Evolutionary conservation across 2,329 filamentous ascomycete genomes (phyloP).

Genomic region (Colletotrichum zoysiae): DNA sequence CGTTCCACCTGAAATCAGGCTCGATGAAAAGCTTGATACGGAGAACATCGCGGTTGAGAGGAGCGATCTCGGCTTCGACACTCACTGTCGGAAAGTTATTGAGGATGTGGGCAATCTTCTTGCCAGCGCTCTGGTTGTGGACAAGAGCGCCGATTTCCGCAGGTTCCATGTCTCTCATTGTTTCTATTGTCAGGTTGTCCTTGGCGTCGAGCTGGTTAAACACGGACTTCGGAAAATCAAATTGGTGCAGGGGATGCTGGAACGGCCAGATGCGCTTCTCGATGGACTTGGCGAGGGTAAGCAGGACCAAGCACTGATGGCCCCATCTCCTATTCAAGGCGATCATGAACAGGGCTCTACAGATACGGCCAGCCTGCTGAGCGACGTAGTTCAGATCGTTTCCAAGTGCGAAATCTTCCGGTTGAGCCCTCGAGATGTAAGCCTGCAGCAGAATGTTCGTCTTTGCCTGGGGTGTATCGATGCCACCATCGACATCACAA

Average conservation of each 20-base stretch:
- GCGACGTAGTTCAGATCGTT: conserved; percentile 96
- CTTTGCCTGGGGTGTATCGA: conserved; percentile 83
- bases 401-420: conserved; percentile 92
- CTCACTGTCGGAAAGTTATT: conserved; percentile 93
- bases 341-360: conserved; percentile 96
- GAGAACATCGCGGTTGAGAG: conserved; percentile 92
- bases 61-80: conserved; percentile 94
- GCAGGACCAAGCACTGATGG: conserved; percentile 89
- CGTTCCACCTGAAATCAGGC: conserved; percentile 95
- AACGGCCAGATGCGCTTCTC: conserved; percentile 97
- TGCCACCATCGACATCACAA: conserved; percentile 82
- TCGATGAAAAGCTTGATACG: conserved; percentile 89
- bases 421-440: conserved; percentile 87
- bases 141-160: conserved; percentile 92
- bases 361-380: conserved; percentile 95
- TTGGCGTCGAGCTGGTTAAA: conserved; percentile 89
- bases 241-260: conserved; percentile 94
- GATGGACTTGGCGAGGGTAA: conserved; percentile 96
- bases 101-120: conserved; percentile 82
- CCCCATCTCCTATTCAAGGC: conserved; percentile 96
- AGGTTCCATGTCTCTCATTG: conserved; percentile 91
- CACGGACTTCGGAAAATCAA: conserved; percentile 87
- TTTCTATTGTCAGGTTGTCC: conserved; percentile 80
- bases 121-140: conserved; percentile 90
- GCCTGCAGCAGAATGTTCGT: conserved; percentile 96